These are phyloP conservation scores for Verticillium klebahnii DNA, from an alignment of 2,329 filamentous ascomycete species.

Conservation along the genomic window DNA sequence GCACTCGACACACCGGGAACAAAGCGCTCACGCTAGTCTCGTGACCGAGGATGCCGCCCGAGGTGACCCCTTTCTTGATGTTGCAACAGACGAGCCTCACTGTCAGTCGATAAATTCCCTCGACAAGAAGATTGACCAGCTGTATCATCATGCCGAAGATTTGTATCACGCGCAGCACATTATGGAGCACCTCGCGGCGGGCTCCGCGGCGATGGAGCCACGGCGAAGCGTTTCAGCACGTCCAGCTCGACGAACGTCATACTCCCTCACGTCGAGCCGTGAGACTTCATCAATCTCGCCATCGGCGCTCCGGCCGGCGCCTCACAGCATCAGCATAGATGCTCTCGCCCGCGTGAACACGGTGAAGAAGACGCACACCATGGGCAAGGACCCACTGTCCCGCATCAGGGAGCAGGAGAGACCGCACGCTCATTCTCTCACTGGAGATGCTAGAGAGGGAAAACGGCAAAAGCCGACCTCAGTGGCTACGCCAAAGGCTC, in stretches of 20 bases:
- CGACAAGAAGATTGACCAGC: conserved; percentile 21
- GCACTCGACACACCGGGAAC: not conserved
- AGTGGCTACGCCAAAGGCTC: not conserved
- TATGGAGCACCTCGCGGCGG: conserved; percentile 25
- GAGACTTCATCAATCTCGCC: not conserved
- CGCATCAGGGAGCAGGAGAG: not conserved
- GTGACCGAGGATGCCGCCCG: not conserved
- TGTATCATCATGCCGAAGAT: conserved; percentile 27
- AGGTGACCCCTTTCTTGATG: not conserved
- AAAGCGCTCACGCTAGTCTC: not conserved
- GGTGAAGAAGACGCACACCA: not conserved
- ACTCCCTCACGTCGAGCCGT: not conserved
- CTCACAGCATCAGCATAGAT: conserved; percentile 1
- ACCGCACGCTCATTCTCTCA: not conserved
- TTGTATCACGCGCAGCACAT: conserved; percentile 28
- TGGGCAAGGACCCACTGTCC: not conserved
- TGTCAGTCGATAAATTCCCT: conserved; percentile 7
- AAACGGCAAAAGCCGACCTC: not conserved
- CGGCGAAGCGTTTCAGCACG: not conserved
- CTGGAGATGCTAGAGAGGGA: not conserved
- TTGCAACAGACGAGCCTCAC: not conserved
- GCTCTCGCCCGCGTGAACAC: not conserved
- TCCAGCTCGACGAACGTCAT: not conserved
- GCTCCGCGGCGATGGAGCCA: conserved; percentile 4
- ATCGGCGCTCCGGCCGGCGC: not conserved